Base-by-base conservation (phyloP, 2,329 filamentous ascomycete genomes). In the Myriosclerotinia duriaeana region DNA sequence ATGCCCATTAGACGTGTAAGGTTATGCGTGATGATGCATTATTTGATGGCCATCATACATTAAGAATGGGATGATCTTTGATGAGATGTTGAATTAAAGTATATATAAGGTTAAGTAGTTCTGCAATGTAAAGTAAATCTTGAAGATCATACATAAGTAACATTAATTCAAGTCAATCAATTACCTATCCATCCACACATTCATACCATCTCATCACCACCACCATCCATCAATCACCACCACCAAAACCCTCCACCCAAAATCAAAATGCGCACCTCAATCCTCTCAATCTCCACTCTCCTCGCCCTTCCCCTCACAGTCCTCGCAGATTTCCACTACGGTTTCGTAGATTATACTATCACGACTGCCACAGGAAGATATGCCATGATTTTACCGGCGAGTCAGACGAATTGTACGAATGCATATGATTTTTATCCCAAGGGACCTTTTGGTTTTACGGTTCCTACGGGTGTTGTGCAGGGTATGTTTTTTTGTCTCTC, bases 391-490 rank as follows among this genome's bases (percentile, higher is more conserved):
- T 48, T 60, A 48, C 56, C 56, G 15, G 56, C 56, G 30, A 48
- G 42, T 3, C 56, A 60, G 30, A 26, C 56, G 5, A 48, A 60
- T n/a, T 60, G 56, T 17, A 60, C 56, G 0, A 20, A 34, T 0
- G 56, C 56, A 5, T 60, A 60, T 48, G 56, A 60, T 22, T 60
- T 60, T 36, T 60, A 60, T 38, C 56, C 56, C 7, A 60, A 48
- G 20, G 56, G 56, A 4, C 56, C 56, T 22, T 60, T 60, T 60
- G 56, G 56, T 5, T 60, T 60, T 48, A 20, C 48, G 3, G 30
- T 5, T 22, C 56, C 56, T 8, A 60, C 56, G 2, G 56, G 56
- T n/a, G 20, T 36, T 12, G 42, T 60, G 4, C 44, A 60, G 14
- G 42, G 56, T 48, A 59, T 36, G 56, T 22, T 17, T 36, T 46